phyloP scores from a whole-genome alignment of 2,329 filamentous ascomycete species.

The Cercospora brassicicola region DNA sequence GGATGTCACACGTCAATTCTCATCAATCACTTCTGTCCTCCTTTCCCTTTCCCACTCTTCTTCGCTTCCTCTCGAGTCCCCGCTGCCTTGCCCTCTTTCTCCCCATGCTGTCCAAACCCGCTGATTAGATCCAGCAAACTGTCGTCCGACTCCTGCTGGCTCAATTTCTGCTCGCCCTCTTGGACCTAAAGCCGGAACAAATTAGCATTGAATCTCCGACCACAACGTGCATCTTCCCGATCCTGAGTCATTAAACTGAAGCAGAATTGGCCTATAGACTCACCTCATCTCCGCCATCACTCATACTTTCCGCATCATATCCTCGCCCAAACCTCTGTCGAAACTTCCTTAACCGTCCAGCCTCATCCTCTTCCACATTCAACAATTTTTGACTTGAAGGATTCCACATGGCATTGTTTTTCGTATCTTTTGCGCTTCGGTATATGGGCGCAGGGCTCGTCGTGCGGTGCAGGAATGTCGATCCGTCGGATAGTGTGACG shows the following conservation, averaged over 20 bases:
- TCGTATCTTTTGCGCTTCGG: slow-evolving; percentile 73
- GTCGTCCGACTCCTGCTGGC: slow-evolving; percentile 49
- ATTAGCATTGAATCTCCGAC: slow-evolving; percentile 15
- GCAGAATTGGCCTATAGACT: slow-evolving; percentile 5
- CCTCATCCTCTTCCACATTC: slow-evolving; percentile 93
- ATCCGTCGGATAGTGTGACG: slow-evolving; percentile 86
- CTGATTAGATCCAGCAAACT: slow-evolving; percentile 60
- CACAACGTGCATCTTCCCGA: not conserved
- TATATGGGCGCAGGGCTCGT: slow-evolving; percentile 68
- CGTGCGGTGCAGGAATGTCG: slow-evolving; percentile 76
- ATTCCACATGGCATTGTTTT: slow-evolving; percentile 90
- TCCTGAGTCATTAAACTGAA: not conserved
- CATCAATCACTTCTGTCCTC: slow-evolving; percentile 37
- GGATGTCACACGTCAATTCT: not conserved
- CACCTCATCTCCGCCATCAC: slow-evolving; percentile 32
- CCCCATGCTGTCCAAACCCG: slow-evolving; percentile 43
- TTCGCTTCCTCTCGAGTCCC: slow-evolving; percentile 41
- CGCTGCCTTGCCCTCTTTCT: slow-evolving; percentile 47
- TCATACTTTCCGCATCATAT: slow-evolving; percentile 65
- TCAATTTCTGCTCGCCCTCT: slow-evolving; percentile 52
- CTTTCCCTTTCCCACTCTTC: slow-evolving; percentile 41
- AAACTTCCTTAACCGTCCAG: slow-evolving; percentile 83
- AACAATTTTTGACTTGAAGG: slow-evolving; percentile 75
- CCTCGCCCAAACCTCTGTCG: slow-evolving; percentile 77
- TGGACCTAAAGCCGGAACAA: slow-evolving; percentile 37